Base-by-base conservation (phyloP, 805 yeast species). In the Kluyveromyces aestuarii region DNA sequence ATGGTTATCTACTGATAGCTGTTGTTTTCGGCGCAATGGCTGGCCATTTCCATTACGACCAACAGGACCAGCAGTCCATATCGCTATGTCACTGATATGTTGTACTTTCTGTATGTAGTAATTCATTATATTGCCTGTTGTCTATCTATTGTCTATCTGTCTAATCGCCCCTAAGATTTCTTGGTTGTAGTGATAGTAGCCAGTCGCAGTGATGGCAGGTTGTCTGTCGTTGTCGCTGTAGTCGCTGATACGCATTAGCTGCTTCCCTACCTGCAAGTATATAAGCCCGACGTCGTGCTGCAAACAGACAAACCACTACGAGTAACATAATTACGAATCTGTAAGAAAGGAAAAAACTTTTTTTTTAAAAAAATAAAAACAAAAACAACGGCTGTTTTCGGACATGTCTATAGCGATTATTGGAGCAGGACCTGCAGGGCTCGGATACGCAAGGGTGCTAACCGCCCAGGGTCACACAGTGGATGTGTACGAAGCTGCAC, bases 1-100 rank as follows among this genome's bases (percentile, higher is more conserved):
- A 86, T 61, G 87, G 91, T 11, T 87, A 90, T 90, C 75, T 81
- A 35, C 85, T 86, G 93, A 43, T 79, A 8, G 80, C 91, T 2
- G 85, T 84, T 9, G 80, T 79, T 1, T 53, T 73, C 1, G 95
- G 95, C 2, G 93, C 93, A 1, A 74, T 72, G n/a, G 19, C 77
- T 25, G 95, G 95, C 1, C 75, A 81, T 60, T 80, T 73, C 56
- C 36, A 77, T 10, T 87, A 87, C 83, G 77, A 77, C 3, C 52
- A 46, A 45, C 49, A 48, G 2, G 41, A 30, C 6, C 56, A 55
- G 27, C 49, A 47, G 19, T 42, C 40, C 8, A 45, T 55, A 2
- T 41, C 58, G 30, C 62, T 63, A 8, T 61, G 65, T 48, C 64
- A 62, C 46, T 62, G 46, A 50, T 19, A 17, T 4, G 9, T 17